These are phyloP conservation scores for Colletotrichum brevisporum DNA, from an alignment of 2,329 filamentous ascomycete genomes.

Conservation along the genomic window DNA sequence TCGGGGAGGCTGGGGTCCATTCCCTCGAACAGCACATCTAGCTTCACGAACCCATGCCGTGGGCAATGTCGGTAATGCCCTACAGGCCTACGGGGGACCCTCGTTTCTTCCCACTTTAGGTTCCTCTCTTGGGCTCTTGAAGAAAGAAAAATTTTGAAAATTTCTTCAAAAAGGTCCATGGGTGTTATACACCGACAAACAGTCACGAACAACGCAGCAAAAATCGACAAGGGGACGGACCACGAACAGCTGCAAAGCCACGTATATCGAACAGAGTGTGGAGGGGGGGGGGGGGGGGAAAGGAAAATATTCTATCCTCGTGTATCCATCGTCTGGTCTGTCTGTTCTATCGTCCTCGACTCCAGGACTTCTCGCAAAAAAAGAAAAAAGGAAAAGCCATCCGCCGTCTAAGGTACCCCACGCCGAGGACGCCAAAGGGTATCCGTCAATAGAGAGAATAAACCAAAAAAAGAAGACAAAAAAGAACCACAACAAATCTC, in stretches of 20 bases:
- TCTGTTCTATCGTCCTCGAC: background rate
- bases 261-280: too few relatives aligned
- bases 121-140: background rate
- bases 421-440: constrained; percentile 39
- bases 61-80: too few relatives aligned
- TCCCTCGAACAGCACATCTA: background rate
- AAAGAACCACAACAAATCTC: constrained; percentile 6
- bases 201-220: background rate
- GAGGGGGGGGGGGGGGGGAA: too few relatives aligned
- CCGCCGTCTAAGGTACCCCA: constrained; percentile 29
- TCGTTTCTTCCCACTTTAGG: background rate
- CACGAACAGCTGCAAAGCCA: background rate
- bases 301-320: background rate
- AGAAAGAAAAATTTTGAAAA: too few relatives aligned
- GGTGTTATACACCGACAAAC: constrained; percentile 15
- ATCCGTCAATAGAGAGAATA: constrained; percentile 24
- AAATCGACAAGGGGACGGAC: background rate
- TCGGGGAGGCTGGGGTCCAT: constrained; percentile 21
- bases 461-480: constrained; percentile 1
- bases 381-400: background rate
- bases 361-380: background rate
- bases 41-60: background rate
- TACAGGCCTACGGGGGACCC: background rate
- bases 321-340: constrained; percentile 17
- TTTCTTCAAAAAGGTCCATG: too few relatives aligned